Evolutionary conservation across 306 rosid genomes (phyloP).

Genomic region (Gastrolobium bilobum): DNA sequence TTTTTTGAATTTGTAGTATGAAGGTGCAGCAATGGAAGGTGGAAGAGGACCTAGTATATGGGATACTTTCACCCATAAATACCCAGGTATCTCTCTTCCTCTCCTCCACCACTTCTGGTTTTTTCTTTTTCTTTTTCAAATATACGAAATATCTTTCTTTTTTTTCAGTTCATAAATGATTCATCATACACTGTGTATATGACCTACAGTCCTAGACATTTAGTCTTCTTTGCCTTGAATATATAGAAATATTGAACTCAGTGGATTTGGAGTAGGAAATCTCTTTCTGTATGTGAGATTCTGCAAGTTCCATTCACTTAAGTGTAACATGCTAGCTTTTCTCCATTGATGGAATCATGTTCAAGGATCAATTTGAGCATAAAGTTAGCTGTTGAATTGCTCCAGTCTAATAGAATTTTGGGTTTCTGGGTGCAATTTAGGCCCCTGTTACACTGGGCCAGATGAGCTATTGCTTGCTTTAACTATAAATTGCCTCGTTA

Average conservation of each 20-base stretch:
- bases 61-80: constrained; percentile 54
- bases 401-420: constrained; percentile 26
- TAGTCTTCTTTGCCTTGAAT: not conserved
- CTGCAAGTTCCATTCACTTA: not conserved
- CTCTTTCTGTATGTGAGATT: not conserved
- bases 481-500: constrained; percentile 2
- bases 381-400: constrained; percentile 2
- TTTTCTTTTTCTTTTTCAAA: not conserved
- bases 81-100: constrained; percentile 40
- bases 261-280: not conserved
- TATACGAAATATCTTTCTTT: not conserved
- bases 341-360: not conserved
- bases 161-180: not conserved
- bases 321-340: not conserved
- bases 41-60: constrained; percentile 53
- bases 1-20: constrained; percentile 44
- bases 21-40: constrained; percentile 67
- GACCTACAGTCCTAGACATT: not conserved
- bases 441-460: not conserved
- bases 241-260: not conserved
- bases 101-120: not conserved
- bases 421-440: not conserved
- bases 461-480: not conserved
- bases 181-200: not conserved
- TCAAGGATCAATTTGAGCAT: constrained; percentile 11